A percentile compares a stretch with the other conserved stretches of the same genome.
phyloP scores from a whole-genome alignment of 2,329 filamentous ascomycete genomes.

The Fusarium udum region DNA sequence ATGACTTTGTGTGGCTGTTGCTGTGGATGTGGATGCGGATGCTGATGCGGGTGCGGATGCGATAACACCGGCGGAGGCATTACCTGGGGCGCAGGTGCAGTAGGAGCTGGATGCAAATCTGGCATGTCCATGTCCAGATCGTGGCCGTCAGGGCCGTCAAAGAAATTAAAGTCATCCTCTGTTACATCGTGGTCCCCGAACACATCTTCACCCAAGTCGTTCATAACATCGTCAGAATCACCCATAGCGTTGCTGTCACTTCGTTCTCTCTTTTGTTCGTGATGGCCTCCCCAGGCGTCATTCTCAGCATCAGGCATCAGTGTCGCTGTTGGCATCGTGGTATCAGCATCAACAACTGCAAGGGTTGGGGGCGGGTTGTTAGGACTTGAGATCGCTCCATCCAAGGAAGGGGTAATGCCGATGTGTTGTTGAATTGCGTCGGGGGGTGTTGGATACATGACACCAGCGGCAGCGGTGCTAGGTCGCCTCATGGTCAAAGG shows the following conservation, averaged over 20 bases:
- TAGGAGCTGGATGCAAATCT: slow-evolving; percentile 29
- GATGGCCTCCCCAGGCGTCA: slow-evolving; percentile 48
- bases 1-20: slow-evolving; percentile 8
- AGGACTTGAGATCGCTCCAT: slow-evolving; percentile 65
- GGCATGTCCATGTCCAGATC: slow-evolving; percentile 50
- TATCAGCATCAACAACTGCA: slow-evolving; percentile 46
- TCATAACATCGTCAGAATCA: slow-evolving; percentile 70
- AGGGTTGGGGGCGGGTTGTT: slow-evolving; percentile 52
- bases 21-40: slow-evolving; percentile 3
- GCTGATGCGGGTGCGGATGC: slow-evolving; percentile 5
- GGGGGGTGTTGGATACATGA: slow-evolving; percentile 77
- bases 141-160: slow-evolving; percentile 65
- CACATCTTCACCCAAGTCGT: slow-evolving; percentile 73
- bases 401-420: slow-evolving; percentile 65
- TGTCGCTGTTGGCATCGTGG: slow-evolving; percentile 31
- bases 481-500: slow-evolving; percentile 61
- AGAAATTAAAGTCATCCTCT: slow-evolving; percentile 86
- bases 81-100: slow-evolving; percentile 13
- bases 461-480: slow-evolving; percentile 58
- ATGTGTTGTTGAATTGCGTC: slow-evolving; percentile 67
- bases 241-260: slow-evolving; percentile 53
- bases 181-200: slow-evolving; percentile 81
- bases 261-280: slow-evolving; percentile 58
- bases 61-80: slow-evolving; percentile 9
- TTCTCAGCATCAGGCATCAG: slow-evolving; percentile 37